Evolutionary conservation across 306 rosid genomes (phyloP), one percentile per base, ranked within the genome.

Genomic region (Gillenia trifoliata): DNA sequence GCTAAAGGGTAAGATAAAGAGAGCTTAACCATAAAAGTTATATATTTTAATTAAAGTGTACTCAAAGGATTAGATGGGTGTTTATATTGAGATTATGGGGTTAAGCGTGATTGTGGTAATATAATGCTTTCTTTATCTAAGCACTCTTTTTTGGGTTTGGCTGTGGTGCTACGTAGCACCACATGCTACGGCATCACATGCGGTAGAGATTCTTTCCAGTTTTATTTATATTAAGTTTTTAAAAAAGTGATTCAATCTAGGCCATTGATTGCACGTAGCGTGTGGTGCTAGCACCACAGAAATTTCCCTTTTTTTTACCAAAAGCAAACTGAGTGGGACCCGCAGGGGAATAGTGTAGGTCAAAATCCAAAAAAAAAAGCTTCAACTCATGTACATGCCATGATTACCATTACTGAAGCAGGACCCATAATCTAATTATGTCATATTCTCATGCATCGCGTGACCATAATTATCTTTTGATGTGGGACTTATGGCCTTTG

Each of bases 381-480:
- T 23, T 34, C 8, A 34, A 33, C 23, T 33, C 33, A 52, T 31
- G 74, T 25, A 52, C 12, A 5, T 50, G 62, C 29, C 15, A 30
- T 70, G 71, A 67, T 43, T 31, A 40, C 6, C 47, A 43, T 38
- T 66, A 26, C 1, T 41, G 55, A 66, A 9, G 60, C 72, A 8
- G 45, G 68, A 63, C 40, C 72, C 23, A 4, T 33, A 9, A 22
- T 55, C 26, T 71, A 22, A 23, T 71, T 71, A 71, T 23, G 23
- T 71, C 66, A 56, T 71, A 23, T 22, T 54, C 75, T 54, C 66
- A 36, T 34, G 75, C 38, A 16, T 36, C 26, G 9, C 66, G 66
- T 71, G 75, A n/a, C 66, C 25, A 2, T 71, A 4, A 23, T 59
- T 45, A 45, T 45, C 16, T 12, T 45, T 45, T 45, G 19, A 45